Evolutionary conservation across 768 basidiomycete species (phyloP), one percentile per base, ranked within the genome.

Genomic region (Paxillus involutus): DNA sequence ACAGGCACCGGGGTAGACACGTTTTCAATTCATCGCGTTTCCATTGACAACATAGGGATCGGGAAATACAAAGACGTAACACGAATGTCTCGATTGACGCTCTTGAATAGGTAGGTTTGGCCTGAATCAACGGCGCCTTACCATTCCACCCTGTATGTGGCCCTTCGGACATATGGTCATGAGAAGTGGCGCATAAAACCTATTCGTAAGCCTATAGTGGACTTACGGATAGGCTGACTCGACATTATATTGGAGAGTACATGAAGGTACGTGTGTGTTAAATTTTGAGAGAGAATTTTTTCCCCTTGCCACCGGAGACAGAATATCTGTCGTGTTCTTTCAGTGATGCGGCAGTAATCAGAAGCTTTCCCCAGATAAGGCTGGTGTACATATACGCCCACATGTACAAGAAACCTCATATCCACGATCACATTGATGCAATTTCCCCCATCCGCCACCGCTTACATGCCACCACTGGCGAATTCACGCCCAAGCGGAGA

Each of bases 1-100:
- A 59, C 63, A 60, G 69, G 65, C 60, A 71, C 69, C 58, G 64
- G 63, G 64, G 57, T 14, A 49, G 56, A 62, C 40, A 49, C 35
- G 51, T 51, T 21, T 57, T 50, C 44, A 13, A 47, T 49, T 62
- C 59, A 26, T 53, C 21, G 47, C 50, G 58, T 67, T 57, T 58
- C 66, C 56, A 66, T 62, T 58, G 62, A 59, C 47, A 64, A 51
- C 56, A 58, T 58, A 49, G 50, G 56, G 63, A 51, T 51, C 49
- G 44, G n/a, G 51, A 39, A 30, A 49, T n/a, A 19, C 32, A 33
- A 62, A 49, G 14, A 40, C 52, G 40, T 49, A 61, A 52, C 29
- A 24, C 12, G 35, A 29, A 44, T 29, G 26, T 47, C 44, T 52
- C 29, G 26, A 33, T 49, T 40, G 40, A 41, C 8, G n/a, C 29